These are phyloP conservation scores for Planoprotostelium fungivorum DNA, from an alignment of 78 protist species.

Conservation along the genomic window DNA sequence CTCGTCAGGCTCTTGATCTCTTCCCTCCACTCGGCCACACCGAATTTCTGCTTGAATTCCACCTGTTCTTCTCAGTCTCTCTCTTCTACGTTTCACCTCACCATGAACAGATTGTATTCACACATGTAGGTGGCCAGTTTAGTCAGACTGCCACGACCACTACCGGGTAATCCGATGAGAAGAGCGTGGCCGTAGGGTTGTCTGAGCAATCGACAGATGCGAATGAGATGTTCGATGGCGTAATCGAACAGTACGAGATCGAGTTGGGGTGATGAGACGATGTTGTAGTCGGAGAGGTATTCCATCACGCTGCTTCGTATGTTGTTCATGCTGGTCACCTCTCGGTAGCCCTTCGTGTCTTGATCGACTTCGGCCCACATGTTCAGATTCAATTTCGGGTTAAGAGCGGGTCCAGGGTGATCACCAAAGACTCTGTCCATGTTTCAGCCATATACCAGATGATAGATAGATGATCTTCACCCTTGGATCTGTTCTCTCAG, in stretches of 20 bases:
- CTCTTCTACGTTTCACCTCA: slow-evolving; percentile 13
- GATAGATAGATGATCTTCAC: slow-evolving; percentile 3
- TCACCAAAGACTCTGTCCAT: slow-evolving; percentile 57
- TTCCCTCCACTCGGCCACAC: slow-evolving; percentile 72
- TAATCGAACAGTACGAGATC: slow-evolving; percentile 75
- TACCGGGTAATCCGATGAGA: slow-evolving; percentile 79
- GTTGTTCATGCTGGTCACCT: neutral
- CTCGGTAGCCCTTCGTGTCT: neutral
- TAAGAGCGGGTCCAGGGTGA: slow-evolving; percentile 4
- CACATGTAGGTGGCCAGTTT: slow-evolving; percentile 69
- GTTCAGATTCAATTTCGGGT: neutral
- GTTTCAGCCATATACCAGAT: slow-evolving; percentile 5
- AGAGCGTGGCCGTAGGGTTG: slow-evolving; percentile 72
- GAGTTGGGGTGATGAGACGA: slow-evolving; percentile 24
- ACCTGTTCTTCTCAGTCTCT: slow-evolving; percentile 20
- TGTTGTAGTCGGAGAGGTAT: slow-evolving; percentile 73
- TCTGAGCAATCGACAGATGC: slow-evolving; percentile 57
- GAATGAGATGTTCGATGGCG: slow-evolving; percentile 67
- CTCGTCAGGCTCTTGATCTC: slow-evolving; percentile 50
- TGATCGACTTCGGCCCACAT: neutral
- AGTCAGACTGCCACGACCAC: slow-evolving; percentile 64
- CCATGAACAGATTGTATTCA: slow-evolving; percentile 6
- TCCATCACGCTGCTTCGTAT: slow-evolving; percentile 61
- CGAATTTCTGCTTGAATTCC: slow-evolving; percentile 70
- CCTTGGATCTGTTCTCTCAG: slow-evolving; percentile 27